phyloP scores from a whole-genome alignment of 345 rosid species.

The Dimocarpus longan region DNA sequence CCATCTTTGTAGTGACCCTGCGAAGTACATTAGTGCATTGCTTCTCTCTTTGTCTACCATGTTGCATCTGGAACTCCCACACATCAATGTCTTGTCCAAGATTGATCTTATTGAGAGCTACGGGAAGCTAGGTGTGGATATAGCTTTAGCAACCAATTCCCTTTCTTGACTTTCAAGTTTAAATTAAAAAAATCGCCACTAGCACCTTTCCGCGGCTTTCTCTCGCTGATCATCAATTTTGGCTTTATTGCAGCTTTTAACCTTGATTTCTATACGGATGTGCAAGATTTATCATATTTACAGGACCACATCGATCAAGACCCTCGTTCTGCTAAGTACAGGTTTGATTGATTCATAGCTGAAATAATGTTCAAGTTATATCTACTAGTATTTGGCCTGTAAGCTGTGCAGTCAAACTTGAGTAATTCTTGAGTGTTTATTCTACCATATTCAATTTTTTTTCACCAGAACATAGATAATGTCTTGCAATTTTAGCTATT shows the following conservation, averaged over 20 bases:
- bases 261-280: conserved; percentile 85
- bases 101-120: conserved; percentile 88
- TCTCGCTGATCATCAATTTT: conserved; percentile 17
- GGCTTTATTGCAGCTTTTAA: conserved; percentile 63
- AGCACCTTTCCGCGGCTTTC: neutral
- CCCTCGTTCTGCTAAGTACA: conserved; percentile 86
- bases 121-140: conserved; percentile 72
- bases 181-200: neutral
- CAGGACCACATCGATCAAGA: conserved; percentile 68
- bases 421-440: neutral
- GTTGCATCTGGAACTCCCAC: conserved; percentile 96
- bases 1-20: conserved; percentile 85
- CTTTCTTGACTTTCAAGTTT: neutral
- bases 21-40: conserved; percentile 82
- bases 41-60: conserved; percentile 83
- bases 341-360: conserved; percentile 42
- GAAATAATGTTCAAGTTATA: neutral
- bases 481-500: neutral
- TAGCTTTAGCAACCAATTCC: neutral
- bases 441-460: neutral
- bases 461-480: neutral
- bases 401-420: neutral
- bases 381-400: neutral
- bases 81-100: conserved; percentile 86
- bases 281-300: conserved; percentile 82